Percentiles rank a stretch among this genome's conserved stretches.
Conservation (phyloP, 345 rosid species). For the Syzygium jambos region DNA sequence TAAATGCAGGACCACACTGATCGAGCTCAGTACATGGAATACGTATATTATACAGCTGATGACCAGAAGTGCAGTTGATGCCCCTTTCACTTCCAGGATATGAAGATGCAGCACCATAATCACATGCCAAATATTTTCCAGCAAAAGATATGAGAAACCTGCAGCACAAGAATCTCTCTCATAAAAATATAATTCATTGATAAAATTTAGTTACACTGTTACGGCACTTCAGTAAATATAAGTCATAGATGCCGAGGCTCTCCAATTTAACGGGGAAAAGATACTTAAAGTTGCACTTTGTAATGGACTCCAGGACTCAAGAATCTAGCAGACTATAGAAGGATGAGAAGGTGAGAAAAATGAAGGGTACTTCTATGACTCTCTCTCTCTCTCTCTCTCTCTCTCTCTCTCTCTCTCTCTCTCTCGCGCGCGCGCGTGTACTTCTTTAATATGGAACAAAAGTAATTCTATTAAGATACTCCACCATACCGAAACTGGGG, state of each 20-base stretch:
- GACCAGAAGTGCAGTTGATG: conserved; percentile 21
- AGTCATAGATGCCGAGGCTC: background rate
- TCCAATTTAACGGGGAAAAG: background rate
- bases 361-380: background rate
- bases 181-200: background rate
- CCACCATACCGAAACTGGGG: conserved; percentile 51
- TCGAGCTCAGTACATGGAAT: conserved; percentile 47
- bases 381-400: background rate
- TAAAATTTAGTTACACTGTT: background rate
- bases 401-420: background rate
- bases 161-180: conserved; percentile 8
- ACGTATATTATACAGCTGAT: conserved; percentile 55
- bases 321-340: background rate
- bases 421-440: background rate
- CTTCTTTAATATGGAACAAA: conserved; percentile 1
- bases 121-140: conserved; percentile 74
- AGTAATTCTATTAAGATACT: background rate
- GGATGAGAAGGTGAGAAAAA: background rate
- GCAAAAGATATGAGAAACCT: conserved; percentile 88
- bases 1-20: conserved; percentile 85
- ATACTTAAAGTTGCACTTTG: background rate
- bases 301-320: background rate
- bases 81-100: conserved; percentile 22
- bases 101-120: conserved; percentile 42
- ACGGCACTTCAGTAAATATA: background rate